Conservation (phyloP, 352 stramenopile genomes). For the Phytophthora quininea region DNA sequence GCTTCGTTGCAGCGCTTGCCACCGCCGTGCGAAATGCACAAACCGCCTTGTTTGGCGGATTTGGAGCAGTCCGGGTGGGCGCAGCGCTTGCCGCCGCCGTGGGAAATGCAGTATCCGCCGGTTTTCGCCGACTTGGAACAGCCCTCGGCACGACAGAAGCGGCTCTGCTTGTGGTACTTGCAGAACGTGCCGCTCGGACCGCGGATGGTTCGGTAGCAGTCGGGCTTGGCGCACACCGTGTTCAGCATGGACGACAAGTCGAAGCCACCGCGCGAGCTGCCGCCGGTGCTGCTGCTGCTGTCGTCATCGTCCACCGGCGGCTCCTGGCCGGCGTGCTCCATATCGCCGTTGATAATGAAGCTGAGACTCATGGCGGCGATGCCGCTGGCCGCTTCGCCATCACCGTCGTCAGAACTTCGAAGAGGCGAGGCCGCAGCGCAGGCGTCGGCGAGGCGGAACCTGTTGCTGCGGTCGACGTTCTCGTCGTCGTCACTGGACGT, state of each 20-base stretch:
- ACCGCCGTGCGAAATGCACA: slow-evolving; percentile 85
- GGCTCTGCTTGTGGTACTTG: slow-evolving; percentile 88
- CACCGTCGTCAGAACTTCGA: slow-evolving; percentile 33
- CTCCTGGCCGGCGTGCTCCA: slow-evolving; percentile 33
- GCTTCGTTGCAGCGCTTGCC: slow-evolving; percentile 78
- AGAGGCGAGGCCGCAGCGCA: slow-evolving; percentile 14
- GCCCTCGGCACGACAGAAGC: slow-evolving; percentile 71
- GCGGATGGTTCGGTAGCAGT: slow-evolving; percentile 81
- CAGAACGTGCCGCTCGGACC: slow-evolving; percentile 72
- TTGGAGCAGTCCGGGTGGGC: slow-evolving; percentile 80
- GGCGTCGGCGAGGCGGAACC: neutral
- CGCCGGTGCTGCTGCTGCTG: slow-evolving; percentile 37
- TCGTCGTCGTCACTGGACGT: slow-evolving; percentile 41
- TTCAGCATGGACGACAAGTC: slow-evolving; percentile 78
- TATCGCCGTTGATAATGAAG: slow-evolving; percentile 81
- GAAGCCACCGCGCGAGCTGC: slow-evolving; percentile 42
- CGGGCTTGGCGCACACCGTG: slow-evolving; percentile 76
- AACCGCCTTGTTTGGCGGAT: slow-evolving; percentile 80
- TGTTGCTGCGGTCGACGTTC: slow-evolving; percentile 33
- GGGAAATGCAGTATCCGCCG: slow-evolving; percentile 75
- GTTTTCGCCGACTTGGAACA: slow-evolving; percentile 85
- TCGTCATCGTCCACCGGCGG: slow-evolving; percentile 34
- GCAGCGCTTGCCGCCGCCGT: slow-evolving; percentile 76
- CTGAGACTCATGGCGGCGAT: slow-evolving; percentile 85
- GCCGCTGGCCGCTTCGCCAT: slow-evolving; percentile 49